Base-by-base conservation (phyloP, 73 alveolate species). In the Tetrahymena borealis region DNA sequence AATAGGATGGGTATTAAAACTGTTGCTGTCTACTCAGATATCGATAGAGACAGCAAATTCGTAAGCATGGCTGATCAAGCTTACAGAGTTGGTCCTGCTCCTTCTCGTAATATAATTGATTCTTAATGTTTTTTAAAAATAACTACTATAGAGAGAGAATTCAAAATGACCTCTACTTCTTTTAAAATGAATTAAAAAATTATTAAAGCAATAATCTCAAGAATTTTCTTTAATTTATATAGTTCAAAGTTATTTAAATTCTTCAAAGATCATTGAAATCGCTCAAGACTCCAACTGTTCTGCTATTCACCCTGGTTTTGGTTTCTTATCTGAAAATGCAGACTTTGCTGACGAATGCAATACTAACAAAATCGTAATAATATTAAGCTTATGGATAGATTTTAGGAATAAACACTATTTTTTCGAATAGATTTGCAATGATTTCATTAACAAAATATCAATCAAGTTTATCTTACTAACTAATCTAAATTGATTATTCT, bases 271-370 rank as follows among this genome's bases (percentile, higher is more conserved):
- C 92, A 92, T 97, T 11, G 99, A 96, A 13, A 96, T 96, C 32
- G 98, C 96, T 91, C 95, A 96, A 95, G 39, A 92, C 78, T 94
- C 97, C 32, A 97, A 98, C 15, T 95, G 98, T 41, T 91, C 96
- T 78, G 99, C 99, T 24, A 98, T 98, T 79, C 99, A 98, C 94
- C 99, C 99, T 4, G 99, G 99, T 79, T 98, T 97, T 91, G 99
- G 99, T 92, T 98, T 98, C 96, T 94, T 98, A 39, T 96, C 99
- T 8, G 99, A 98, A 90, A 98, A 97, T 91, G 97, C 99, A n/a
- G 94, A 97, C 36, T 98, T 98, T 91, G 99, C 98, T 11, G 97
- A 96, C 38, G 95, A 95, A 90, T 95, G 98, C 78, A 97, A 97
- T 91, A 91, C 96, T 42, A 93, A 95, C 31, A 94, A 94, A 20